Evolutionary conservation across 768 basidiomycete genomes (phyloP), one percentile per base, ranked within the genome.

Genomic region (Polyporus arcularius): DNA sequence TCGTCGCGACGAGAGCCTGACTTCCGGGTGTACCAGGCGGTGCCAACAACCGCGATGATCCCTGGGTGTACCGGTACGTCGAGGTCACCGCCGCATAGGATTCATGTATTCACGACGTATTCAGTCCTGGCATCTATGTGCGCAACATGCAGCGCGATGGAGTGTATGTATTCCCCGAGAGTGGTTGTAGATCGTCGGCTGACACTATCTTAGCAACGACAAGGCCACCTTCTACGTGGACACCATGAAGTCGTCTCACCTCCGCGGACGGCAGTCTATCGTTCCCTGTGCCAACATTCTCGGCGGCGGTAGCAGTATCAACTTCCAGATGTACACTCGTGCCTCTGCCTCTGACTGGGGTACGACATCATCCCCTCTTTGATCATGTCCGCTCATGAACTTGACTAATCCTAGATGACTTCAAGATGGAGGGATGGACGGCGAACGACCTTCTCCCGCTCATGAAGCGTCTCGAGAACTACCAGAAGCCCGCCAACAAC

Each of bases 281-380:
- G 88, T 89, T 12, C 88, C 87, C 30, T 89, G 87, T 56, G 87
- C 87, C 31, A 88, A 88, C 63, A 70, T 73, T 52, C 67, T 73
- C 18, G 72, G 70, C 55, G 68, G 68, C 43, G 68, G 71, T 43
- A 61, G 58, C 62, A 87, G 86, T 67, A 88, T 88, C 77, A 89
- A 89, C 72, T 89, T 89, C 82, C 87, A 83, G 82, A 87, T 88
- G 87, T 88, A 88, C 74, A 88, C 86, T 30, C 79, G 85, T 67
- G 86, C 86, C 38, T 88, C 86, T 45, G 85, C 83, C 9, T 87
- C 86, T 30, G 87, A 87, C 66, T 87, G 86, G 86, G 84, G 86
- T 35, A 35, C 35, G 35, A 86, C 61, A 46, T 60, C 41, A n/a
- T 16, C 38, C 3, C 26, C 42, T 14, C 8, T 9, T n/a, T 28